These are phyloP conservation scores for Anthracocystis walkeri DNA, from an alignment of 1,284 basidiomycete species.

Conservation along the genomic window DNA sequence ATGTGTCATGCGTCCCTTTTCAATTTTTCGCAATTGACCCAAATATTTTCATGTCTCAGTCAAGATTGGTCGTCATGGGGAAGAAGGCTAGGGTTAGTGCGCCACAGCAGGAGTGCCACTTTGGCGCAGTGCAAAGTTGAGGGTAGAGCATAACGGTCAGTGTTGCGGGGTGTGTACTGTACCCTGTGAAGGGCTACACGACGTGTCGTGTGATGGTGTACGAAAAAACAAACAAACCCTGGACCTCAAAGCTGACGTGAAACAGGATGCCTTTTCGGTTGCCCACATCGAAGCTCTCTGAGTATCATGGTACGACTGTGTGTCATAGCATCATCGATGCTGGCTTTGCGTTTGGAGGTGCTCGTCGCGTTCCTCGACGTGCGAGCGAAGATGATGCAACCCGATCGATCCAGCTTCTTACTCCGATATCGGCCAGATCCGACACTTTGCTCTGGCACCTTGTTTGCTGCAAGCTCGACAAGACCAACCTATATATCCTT, in stretches of 20 bases:
- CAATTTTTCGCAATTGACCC: background rate
- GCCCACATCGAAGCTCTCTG: background rate
- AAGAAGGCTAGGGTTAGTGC: background rate
- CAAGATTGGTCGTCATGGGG: background rate
- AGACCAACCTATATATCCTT: background rate
- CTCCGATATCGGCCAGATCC: background rate
- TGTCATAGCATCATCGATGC: background rate
- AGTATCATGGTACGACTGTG: background rate
- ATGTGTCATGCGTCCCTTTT: background rate
- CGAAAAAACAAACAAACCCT: background rate
- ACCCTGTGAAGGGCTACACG: too few species aligned
- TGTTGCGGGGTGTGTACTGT: too few species aligned
- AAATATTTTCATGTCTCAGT: background rate
- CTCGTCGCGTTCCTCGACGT: background rate
- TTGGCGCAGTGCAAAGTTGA: background rate
- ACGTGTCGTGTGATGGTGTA: background rate
- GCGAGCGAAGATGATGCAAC: background rate
- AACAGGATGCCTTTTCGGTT: slow-evolving; percentile 2
- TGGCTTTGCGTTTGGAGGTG: background rate
- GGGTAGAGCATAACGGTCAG: background rate
- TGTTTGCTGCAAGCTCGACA: too few species aligned
- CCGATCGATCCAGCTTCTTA: background rate
- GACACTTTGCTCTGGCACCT: background rate
- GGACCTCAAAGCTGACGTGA: slow-evolving; percentile 8
- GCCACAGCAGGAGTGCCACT: background rate